These are phyloP conservation scores for Remersonia thermophila DNA, from an alignment of 2,329 filamentous ascomycete genomes.

Conservation along the genomic window DNA sequence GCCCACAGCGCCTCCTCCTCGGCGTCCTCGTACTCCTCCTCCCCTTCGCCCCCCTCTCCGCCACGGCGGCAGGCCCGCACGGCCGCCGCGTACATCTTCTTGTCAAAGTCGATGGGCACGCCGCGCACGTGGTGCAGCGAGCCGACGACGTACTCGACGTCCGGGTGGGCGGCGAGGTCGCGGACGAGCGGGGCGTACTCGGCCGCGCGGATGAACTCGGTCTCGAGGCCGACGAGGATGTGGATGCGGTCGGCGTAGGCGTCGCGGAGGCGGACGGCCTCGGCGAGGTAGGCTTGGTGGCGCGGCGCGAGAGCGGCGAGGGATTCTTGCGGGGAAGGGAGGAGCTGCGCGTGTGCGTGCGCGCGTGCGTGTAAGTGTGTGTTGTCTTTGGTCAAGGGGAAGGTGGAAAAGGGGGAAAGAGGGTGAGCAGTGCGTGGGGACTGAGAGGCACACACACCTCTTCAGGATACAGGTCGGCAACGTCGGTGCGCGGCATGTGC, in stretches of 20 bases:
- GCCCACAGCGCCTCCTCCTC: slow-evolving; percentile 62
- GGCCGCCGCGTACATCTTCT: slow-evolving; percentile 50
- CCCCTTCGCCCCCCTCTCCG: background rate
- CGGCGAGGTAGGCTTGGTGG: slow-evolving; percentile 60
- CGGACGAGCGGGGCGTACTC: slow-evolving; percentile 43
- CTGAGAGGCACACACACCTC: slow-evolving; percentile 43
- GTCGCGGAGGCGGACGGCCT: slow-evolving; percentile 60
- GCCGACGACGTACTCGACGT: slow-evolving; percentile 82
- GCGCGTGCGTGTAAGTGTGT: background rate
- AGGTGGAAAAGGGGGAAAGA: no score
- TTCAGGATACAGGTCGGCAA: slow-evolving; percentile 79
- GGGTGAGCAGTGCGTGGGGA: no score
- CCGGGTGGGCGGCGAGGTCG: slow-evolving; percentile 44
- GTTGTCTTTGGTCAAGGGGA: background rate
- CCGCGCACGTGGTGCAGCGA: slow-evolving; percentile 82
- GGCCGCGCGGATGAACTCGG: slow-evolving; percentile 74
- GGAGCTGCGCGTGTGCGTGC: no score
- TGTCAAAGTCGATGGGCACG: slow-evolving; percentile 81
- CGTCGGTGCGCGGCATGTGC: slow-evolving; percentile 74
- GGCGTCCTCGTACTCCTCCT: slow-evolving; percentile 21
- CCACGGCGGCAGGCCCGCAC: slow-evolving; percentile 1
- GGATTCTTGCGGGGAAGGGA: slow-evolving; percentile 34
- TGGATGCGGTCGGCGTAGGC: slow-evolving; percentile 61
- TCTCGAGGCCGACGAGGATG: slow-evolving; percentile 82
- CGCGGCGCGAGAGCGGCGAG: slow-evolving; percentile 38